A percentile compares a stretch with the other conserved stretches of the same genome.
Conservation (phyloP, 106 monocot genomes). For the Acanthochlamys bracteata region DNA sequence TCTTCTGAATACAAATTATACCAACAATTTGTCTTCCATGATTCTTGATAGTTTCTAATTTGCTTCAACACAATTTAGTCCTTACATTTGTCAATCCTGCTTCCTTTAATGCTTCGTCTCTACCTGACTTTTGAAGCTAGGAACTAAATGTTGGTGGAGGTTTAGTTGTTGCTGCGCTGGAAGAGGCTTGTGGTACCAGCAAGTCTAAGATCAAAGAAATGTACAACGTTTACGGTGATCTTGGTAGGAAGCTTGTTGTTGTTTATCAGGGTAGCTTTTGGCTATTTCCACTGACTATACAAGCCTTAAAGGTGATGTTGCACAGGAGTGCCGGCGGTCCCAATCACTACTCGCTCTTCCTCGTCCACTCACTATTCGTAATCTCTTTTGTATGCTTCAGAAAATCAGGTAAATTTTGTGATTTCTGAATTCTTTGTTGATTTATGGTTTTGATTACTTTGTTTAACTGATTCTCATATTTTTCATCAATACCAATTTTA, state of each 20-base stretch:
- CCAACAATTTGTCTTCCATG: no score
- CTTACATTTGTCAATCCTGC: no score
- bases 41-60: no score
- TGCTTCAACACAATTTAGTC: no score
- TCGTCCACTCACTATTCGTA: conserved; percentile 45
- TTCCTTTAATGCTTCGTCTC: no score
- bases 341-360: conserved; percentile 78
- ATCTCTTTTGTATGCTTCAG: conserved; percentile 48
- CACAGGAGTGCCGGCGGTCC: conserved; percentile 74
- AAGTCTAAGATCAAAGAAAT: conserved; percentile 74
- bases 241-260: conserved; percentile 71
- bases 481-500: no score
- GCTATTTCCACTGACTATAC: no score
- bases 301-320: conserved; percentile 71
- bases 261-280: neutral
- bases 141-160: conserved; percentile 90
- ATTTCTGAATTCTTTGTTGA: neutral
- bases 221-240: conserved; percentile 80
- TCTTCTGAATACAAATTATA: no score
- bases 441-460: no score
- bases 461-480: no score
- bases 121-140: conserved; percentile 33
- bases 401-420: conserved; percentile 98
- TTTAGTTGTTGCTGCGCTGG: conserved; percentile 66
- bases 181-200: conserved; percentile 68